A percentile compares a stretch with the other conserved stretches of the same genome.
phyloP scores from a whole-genome alignment of 116 monocot species.

The Cymodocea nodosa region DNA sequence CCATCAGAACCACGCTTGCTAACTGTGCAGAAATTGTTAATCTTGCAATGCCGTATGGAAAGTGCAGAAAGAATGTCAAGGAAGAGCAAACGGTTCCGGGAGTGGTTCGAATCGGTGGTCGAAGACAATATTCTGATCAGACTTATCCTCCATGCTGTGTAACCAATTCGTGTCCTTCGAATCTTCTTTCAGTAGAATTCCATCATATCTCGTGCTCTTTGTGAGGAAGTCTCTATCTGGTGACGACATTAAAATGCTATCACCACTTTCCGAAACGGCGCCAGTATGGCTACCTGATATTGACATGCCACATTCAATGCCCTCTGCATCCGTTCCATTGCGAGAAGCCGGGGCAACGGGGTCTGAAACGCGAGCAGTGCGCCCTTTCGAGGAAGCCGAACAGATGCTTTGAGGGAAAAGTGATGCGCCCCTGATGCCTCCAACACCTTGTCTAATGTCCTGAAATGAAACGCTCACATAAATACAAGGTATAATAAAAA shows the following conservation, averaged over 20 bases:
- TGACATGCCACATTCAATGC: conserved; percentile 14
- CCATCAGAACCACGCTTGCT: neutral
- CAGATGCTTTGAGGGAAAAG: conserved; percentile 85
- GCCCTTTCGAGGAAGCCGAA: conserved; percentile 28
- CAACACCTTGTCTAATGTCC: conserved; percentile 71
- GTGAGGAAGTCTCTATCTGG: conserved; percentile 29
- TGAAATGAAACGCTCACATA: conserved; percentile 4
- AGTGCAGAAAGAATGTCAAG: neutral
- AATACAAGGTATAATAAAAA: neutral
- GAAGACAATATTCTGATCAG: conserved; percentile 47
- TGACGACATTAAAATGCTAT: conserved; percentile 22
- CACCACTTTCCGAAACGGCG: conserved; percentile 24
- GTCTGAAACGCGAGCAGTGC: conserved; percentile 31
- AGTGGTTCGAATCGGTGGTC: conserved; percentile 58
- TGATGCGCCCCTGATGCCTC: conserved; percentile 52
- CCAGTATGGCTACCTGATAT: conserved; percentile 15
- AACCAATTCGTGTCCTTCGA: conserved; percentile 66
- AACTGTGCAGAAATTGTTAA: neutral
- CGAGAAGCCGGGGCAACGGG: conserved; percentile 8
- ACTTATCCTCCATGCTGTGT: conserved; percentile 53
- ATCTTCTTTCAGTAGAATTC: conserved; percentile 60
- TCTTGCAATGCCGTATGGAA: neutral
- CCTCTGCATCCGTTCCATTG: conserved; percentile 14
- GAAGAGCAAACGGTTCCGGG: conserved; percentile 62
- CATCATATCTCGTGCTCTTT: conserved; percentile 44